Base-by-base conservation (phyloP, 1,284 basidiomycete genomes). In the Termitomyces sp. region DNA sequence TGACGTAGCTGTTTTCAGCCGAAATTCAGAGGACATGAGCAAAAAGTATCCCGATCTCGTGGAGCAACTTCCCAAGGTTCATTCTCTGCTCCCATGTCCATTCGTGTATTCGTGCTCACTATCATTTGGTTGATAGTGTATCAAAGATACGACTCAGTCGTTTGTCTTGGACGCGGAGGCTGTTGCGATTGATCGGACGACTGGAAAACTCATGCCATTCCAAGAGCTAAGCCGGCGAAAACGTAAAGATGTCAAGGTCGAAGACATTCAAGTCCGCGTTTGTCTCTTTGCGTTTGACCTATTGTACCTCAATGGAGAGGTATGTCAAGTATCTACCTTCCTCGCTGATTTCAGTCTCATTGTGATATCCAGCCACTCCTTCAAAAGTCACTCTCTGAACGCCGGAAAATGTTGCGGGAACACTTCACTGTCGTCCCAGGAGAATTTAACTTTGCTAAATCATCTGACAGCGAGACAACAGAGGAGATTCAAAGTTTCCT, bases 21-120 rank as follows among this genome's bases (percentile, higher is more conserved):
- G 97, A 50, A 99, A 99, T 71, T 97, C 94, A 34, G 97, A 99
- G 70, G 94, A 99, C 67, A 99, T 99, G 97, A 95, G 91, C 68
- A 94, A 94, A 67, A 99, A 99, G 69, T 99, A 99, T 72, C 97
- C 96, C 0, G 97, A 99, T 74, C 77, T 99, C 13, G 84, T 98
- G 15, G 92, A 94, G 63, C 94, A 98, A 67, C 78, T 98, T 33
- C 94, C 95, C 1, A 80, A 82, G 46, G 94, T 93, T 9, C 3
- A 42, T 21, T 4, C 10, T 9, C 13, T 4, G 5, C 10, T n/a
- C n/a, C 10, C 38, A 3, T 21, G 28, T 49, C 44, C 52, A 42
- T 13, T 4, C 15, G 46, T 49, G 45, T 50, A 42, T 13, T 4
- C 15, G 46, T 51, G 41, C 26, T 46, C 13, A 51, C 17, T 55